Percentiles rank a stretch among this genome's conserved stretches.
phyloP scores from a whole-genome alignment of 2,329 filamentous ascomycete genomes.

The Aspergillus awamori region DNA sequence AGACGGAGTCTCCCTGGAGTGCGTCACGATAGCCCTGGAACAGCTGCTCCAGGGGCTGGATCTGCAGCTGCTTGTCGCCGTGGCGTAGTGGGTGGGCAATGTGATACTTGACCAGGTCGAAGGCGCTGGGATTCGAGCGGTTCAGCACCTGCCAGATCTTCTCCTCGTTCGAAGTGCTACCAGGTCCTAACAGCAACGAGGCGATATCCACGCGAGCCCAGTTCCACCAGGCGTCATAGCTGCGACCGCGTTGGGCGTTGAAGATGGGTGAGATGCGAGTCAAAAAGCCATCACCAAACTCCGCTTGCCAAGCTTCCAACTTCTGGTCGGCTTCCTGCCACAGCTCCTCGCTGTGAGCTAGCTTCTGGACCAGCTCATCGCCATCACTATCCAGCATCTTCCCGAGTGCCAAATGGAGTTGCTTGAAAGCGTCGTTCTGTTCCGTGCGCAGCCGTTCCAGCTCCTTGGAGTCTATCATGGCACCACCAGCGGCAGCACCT shows the following conservation, averaged over 20 bases:
- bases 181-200: neutral
- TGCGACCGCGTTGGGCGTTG: neutral
- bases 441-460: neutral
- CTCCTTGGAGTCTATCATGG: neutral
- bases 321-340: neutral
- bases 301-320: neutral
- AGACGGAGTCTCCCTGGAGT: neutral
- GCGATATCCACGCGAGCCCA: conserved; percentile 4
- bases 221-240: conserved; percentile 11
- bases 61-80: neutral
- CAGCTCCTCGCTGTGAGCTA: neutral
- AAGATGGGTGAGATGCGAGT: conserved; percentile 2
- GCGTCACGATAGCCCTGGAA: neutral
- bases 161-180: neutral
- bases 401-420: conserved; percentile 2
- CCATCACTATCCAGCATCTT: neutral
- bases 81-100: neutral
- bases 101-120: neutral
- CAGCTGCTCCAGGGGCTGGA: neutral
- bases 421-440: neutral
- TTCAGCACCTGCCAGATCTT: neutral
- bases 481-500: neutral
- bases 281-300: conserved; percentile 8
- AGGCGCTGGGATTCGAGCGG: neutral
- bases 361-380: neutral